Evolutionary conservation across 208 protist species (phyloP), one percentile per base, ranked within the genome.

Genomic region (Herpetomonas tarakana): DNA sequence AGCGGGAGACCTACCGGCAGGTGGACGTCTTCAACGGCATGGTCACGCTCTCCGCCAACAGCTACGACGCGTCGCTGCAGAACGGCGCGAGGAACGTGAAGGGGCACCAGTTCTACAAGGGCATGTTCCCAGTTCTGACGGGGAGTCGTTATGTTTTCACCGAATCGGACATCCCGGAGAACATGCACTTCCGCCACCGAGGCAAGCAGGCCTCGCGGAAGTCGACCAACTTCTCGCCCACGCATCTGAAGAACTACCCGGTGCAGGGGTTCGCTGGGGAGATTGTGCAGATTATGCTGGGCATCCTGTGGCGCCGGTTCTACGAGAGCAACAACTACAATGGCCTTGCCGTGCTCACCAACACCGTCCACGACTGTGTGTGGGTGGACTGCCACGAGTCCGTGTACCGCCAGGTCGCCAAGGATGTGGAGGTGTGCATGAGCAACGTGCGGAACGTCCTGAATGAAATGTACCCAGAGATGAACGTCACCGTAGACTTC

Each of bases 321-420:
- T 35, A 92, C 22, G 66, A 51, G 11, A 86, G 74, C 25, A 65
- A 93, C 55, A 97, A 97, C 66, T 97, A 96, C 78, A 81, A 81
- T 56, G 90, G 86, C n/a, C 71, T 94, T 0, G 89, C 92, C 24
- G 74, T 94, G 29, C 76, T 97, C 24, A 94, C 81, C 27, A 97
- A 97, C 73, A 97, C 92, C 4, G 92, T 97, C 41, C 92, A 97
- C 68, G 92, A 97, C 62, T 97, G 92, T 46, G 92, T 97, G 30
- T 97, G 92, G 92, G 85, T 97, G 38, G 92, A 97, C 70, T 85
- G 78, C 60, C 89, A 94, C 53, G 64, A 78, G 29, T 92, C 89
- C 38, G 75, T 96, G 11, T 93, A 88, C 57, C 67, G 58, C 21
- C 63, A 86, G 39, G 90, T 96, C 12, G 86, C 77, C 18, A 75